These are phyloP conservation scores for Brassica juncea DNA, from an alignment of 345 rosid species.

Conservation along the genomic window DNA sequence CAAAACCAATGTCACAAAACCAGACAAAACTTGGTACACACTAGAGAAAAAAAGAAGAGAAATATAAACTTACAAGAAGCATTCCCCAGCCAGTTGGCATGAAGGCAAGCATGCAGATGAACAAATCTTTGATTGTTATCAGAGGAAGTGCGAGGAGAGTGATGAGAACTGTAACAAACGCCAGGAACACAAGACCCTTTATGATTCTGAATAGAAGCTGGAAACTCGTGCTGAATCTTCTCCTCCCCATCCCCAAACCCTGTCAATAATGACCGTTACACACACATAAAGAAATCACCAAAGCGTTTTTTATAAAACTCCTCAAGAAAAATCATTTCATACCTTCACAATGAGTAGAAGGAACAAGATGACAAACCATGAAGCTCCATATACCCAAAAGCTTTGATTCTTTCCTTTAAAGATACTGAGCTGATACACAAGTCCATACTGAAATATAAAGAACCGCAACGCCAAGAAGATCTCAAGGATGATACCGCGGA, in stretches of 20 bases:
- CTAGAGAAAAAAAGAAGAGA: not conserved
- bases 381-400: slow-evolving; percentile 54
- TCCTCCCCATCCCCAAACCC: slow-evolving; percentile 71
- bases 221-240: slow-evolving; percentile 65
- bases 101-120: slow-evolving; percentile 82
- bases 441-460: slow-evolving; percentile 67
- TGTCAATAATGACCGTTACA: slow-evolving; percentile 29
- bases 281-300: not conserved
- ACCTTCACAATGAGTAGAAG: slow-evolving; percentile 46
- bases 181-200: slow-evolving; percentile 68
- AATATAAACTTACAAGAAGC: slow-evolving; percentile 53
- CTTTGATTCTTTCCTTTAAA: slow-evolving; percentile 42
- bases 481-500: slow-evolving; percentile 53
- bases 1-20: not conserved
- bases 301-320: too few species aligned
- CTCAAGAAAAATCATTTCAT: not conserved
- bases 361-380: slow-evolving; percentile 39
- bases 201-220: slow-evolving; percentile 78
- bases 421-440: slow-evolving; percentile 58
- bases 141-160: slow-evolving; percentile 60
- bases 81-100: slow-evolving; percentile 95
- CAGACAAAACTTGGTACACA: not conserved
- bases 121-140: slow-evolving; percentile 67
- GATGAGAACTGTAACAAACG: slow-evolving; percentile 54
- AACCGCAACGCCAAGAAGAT: slow-evolving; percentile 57